Conservation (phyloP, 768 basidiomycete species). For the Cytidiella melzeri region DNA sequence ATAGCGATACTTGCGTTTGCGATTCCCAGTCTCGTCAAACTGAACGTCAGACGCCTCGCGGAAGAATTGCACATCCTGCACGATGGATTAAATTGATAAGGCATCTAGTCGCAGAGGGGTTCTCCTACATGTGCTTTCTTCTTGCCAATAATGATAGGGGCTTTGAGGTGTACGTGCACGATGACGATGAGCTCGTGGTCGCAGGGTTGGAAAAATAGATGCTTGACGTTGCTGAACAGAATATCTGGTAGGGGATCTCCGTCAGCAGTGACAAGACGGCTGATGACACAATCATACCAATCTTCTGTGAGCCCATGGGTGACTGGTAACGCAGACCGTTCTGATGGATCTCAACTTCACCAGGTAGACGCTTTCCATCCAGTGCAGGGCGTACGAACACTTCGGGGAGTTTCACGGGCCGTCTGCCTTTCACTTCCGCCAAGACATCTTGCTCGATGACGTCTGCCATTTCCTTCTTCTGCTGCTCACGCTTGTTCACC, state of each 20-base stretch:
- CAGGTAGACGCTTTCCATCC: conserved; percentile 91
- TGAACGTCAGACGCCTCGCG: conserved; percentile 96
- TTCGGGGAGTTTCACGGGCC: conserved; percentile 82
- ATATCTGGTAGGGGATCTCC: conserved; percentile 52
- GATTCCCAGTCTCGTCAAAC: conserved; percentile 98
- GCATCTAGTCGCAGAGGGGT: conserved; percentile 2
- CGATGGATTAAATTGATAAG: conserved; percentile 3
- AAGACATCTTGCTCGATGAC: conserved; percentile 93
- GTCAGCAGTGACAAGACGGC: background rate
- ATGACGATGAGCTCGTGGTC: conserved; percentile 94
- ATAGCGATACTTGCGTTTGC: conserved; percentile 94
- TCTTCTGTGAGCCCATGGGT: conserved; percentile 80
- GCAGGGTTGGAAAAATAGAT: conserved; percentile 98
- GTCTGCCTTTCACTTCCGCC: conserved; percentile 81
- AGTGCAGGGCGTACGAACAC: conserved; percentile 91
- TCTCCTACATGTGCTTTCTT: conserved; percentile 86
- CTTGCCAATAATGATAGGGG: conserved; percentile 98
- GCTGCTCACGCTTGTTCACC: conserved; percentile 94
- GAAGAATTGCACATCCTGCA: conserved; percentile 94
- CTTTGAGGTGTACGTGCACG: conserved; percentile 87
- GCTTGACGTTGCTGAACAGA: conserved; percentile 94
- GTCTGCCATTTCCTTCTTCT: conserved; percentile 97
- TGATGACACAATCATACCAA: conserved; percentile 63
- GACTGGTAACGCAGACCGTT: conserved; percentile 94
- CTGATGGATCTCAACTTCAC: conserved; percentile 97